Percentiles rank a stretch among this genome's conserved stretches.
Evolutionary conservation across 2,329 filamentous ascomycete genomes (phyloP).

Genomic region (Aspergillus intermedius): DNA sequence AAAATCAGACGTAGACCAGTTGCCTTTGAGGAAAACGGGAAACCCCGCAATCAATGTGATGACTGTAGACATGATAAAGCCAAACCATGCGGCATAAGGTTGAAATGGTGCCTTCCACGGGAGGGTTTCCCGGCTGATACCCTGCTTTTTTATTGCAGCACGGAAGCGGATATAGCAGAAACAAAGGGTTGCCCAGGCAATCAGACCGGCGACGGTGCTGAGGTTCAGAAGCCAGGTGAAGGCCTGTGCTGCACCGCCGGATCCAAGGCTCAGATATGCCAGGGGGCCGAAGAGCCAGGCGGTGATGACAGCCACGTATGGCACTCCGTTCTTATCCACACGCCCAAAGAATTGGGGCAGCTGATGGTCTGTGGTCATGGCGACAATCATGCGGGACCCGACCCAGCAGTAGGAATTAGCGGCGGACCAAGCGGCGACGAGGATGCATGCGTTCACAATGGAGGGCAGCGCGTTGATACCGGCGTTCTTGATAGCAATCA

Average conservation of each 20-base stretch:
- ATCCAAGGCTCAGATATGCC: conserved; percentile 36
- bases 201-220: conserved; percentile 41
- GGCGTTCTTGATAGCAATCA: too few species aligned
- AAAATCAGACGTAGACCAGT: conserved; percentile 12
- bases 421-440: too few species aligned
- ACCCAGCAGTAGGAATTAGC: too few species aligned
- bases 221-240: conserved; percentile 41
- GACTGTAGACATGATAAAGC: conserved; percentile 52
- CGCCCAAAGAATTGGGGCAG: conserved; percentile 52
- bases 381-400: conserved; percentile 55
- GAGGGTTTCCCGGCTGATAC: conserved; percentile 31
- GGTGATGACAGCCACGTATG: conserved; percentile 53
- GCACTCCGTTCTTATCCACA: conserved; percentile 47
- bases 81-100: conserved; percentile 57
- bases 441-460: too few species aligned
- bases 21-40: conserved; percentile 37
- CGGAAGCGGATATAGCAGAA: conserved; percentile 49
- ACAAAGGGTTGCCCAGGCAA: conserved; percentile 42
- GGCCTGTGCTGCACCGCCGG: conserved; percentile 29
- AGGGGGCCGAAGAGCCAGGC: conserved; percentile 42
- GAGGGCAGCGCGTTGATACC: too few species aligned
- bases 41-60: conserved; percentile 65
- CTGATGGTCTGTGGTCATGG: conserved; percentile 54
- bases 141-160: conserved; percentile 38
- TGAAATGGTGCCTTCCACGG: conserved; percentile 47